Conservation (phyloP, 1,284 basidiomycete genomes). For the Singerocomus rubriflavus region DNA sequence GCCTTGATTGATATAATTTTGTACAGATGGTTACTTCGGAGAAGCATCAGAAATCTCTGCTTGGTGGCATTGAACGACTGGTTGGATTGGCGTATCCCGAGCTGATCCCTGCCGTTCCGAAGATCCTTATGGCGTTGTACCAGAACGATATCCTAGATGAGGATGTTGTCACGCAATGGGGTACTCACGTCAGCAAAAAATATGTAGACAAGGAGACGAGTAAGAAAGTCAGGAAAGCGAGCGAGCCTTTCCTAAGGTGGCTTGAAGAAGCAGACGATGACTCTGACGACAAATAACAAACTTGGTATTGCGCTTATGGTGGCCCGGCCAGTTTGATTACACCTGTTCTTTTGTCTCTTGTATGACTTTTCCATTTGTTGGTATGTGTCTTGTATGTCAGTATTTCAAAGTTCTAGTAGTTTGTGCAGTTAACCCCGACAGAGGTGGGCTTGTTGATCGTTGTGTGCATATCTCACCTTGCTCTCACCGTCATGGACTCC, state of each 20-base stretch:
- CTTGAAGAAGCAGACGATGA: constrained; percentile 55
- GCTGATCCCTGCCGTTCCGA: constrained; percentile 70
- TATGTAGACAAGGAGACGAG: constrained; percentile 94
- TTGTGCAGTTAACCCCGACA: too few species aligned
- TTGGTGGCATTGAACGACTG: constrained; percentile 87
- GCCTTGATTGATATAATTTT: constrained; percentile 7
- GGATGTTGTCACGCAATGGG: constrained; percentile 89
- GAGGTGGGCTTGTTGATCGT: neutral
- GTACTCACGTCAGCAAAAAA: constrained; percentile 96
- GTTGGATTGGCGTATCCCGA: constrained; percentile 71
- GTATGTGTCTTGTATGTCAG: too few species aligned
- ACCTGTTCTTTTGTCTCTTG: neutral
- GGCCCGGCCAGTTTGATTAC: neutral
- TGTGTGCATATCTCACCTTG: neutral
- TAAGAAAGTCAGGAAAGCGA: constrained; percentile 95
- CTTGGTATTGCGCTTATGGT: neutral
- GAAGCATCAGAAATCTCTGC: constrained; percentile 93
- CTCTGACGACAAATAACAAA: constrained; percentile 19
- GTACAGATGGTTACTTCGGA: constrained; percentile 73
- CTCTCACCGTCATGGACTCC: constrained; percentile 12
- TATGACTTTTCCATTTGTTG: constrained; percentile 13
- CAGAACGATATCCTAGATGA: constrained; percentile 93
- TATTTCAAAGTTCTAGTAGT: too few species aligned
- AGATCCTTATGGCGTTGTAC: constrained; percentile 94
- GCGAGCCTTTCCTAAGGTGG: constrained; percentile 91